Evolutionary conservation across 2,329 filamentous ascomycete genomes (phyloP).

Genomic region (Cadophora sp.): DNA sequence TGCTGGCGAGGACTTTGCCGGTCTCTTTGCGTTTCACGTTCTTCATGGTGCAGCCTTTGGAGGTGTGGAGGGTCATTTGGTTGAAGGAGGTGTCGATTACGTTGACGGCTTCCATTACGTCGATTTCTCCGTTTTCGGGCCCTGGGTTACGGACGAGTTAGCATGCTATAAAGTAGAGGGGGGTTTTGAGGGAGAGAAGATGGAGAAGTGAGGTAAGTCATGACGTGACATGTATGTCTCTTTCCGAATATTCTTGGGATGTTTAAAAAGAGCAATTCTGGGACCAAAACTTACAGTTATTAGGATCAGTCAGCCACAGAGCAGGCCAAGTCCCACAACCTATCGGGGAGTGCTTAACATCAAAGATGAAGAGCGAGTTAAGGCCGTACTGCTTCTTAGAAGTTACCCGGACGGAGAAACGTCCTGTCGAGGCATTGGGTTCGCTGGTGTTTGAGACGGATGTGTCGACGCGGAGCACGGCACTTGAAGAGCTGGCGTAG

Average conservation of each 20-base stretch:
- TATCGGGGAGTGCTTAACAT: slow-evolving; percentile 65
- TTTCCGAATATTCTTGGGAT: no score
- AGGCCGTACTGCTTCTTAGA: slow-evolving; percentile 60
- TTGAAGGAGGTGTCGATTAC: slow-evolving; percentile 45
- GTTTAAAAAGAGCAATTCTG: no score
- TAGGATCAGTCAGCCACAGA: slow-evolving; percentile 68
- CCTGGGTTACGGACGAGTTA: slow-evolving; percentile 38
- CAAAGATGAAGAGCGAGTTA: slow-evolving; percentile 62
- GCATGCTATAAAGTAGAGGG: no score
- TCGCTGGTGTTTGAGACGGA: slow-evolving; percentile 58
- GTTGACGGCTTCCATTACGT: slow-evolving; percentile 60
- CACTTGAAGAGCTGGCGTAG: slow-evolving; percentile 59
- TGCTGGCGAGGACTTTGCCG: slow-evolving; percentile 54
- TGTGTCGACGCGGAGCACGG: slow-evolving; percentile 67
- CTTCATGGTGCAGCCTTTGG: slow-evolving; percentile 50
- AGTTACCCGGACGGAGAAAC: slow-evolving; percentile 58
- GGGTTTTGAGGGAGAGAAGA: no score
- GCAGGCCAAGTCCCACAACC: slow-evolving; percentile 60
- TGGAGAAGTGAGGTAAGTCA: no score
- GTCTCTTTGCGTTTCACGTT: slow-evolving; percentile 52
- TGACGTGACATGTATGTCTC: no score
- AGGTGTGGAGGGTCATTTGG: slow-evolving; percentile 58
- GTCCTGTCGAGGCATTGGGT: slow-evolving; percentile 57
- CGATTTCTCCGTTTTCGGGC: slow-evolving; percentile 67
- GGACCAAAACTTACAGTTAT: slow-evolving; percentile 46